phyloP scores from a whole-genome alignment of 495 filamentous ascomycete genomes.

The Hyaloscypha hepaticicola region DNA sequence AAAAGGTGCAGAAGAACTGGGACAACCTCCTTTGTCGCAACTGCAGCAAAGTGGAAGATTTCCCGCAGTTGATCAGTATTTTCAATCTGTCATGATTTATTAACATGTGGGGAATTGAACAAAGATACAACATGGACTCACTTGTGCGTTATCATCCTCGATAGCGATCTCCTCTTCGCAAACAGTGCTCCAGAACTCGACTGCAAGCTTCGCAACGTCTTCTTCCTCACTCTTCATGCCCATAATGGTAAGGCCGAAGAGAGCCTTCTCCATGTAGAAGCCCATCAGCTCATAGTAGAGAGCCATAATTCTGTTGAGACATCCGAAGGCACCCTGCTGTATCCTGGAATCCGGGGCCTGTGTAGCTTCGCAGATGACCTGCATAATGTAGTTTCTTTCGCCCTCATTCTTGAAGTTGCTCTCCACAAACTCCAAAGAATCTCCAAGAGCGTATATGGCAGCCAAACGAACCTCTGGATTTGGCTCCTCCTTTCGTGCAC shows the following conservation, averaged over 20 bases:
- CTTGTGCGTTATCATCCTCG: conserved; percentile 92
- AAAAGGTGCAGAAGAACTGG: conserved; percentile 86
- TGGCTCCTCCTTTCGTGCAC: conserved; percentile 90
- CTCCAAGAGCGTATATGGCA: conserved; percentile 89
- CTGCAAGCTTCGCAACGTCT: conserved; percentile 94
- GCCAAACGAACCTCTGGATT: conserved; percentile 87
- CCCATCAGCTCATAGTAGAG: conserved; percentile 99
- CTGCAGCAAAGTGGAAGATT: conserved; percentile 86
- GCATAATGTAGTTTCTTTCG: conserved; percentile 99
- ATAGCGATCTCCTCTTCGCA: conserved; percentile 98
- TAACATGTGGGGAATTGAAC: not conserved
- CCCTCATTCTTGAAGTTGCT: conserved; percentile 99
- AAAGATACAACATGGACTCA: conserved; percentile 37
- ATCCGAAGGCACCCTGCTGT: conserved; percentile 93
- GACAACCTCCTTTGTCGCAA: conserved; percentile 88
- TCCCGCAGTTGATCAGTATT: conserved; percentile 74
- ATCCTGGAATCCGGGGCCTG: conserved; percentile 86
- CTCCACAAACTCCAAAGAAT: conserved; percentile 96
- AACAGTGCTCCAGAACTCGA: conserved; percentile 99
- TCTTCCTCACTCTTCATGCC: conserved; percentile 98
- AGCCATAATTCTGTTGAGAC: conserved; percentile 96
- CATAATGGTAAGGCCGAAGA: conserved; percentile 97
- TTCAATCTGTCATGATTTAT: conserved; percentile 54
- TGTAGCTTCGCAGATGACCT: conserved; percentile 98
- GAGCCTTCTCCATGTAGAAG: conserved; percentile 99